Evolutionary conservation across 768 basidiomycete genomes (phyloP), one percentile per base, ranked within the genome.

Genomic region (Phallus indusiatus): DNA sequence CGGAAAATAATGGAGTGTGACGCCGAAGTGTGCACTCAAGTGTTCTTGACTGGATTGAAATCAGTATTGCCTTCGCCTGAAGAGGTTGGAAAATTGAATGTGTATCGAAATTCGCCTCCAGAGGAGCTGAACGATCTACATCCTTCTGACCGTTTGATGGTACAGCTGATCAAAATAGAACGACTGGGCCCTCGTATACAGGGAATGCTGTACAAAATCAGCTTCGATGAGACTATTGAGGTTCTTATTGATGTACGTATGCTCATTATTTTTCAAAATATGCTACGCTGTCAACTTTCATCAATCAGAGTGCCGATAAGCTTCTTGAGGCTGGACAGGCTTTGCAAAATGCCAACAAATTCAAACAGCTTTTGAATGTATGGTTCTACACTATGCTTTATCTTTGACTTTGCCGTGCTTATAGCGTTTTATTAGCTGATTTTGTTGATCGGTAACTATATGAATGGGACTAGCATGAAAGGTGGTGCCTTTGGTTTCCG

Each of bases 401-500:
- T 50, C 21, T 11, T 55, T 51, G 36, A 21, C 37, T 56, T 12
- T 35, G 34, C 24, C 18, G 18, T 54, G 3, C 12, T 36, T 52
- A 28, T 48, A 16, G 47, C 22, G 50, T 53, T 59, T 33, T 3
- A 17, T 5, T 55, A 86, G 87, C 81, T 99, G 47, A 96, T 98
- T 63, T 84, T 99, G 14, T 79, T 94, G 65, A 83, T 99, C 64
- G 95, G 95, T 47, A 99, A 99, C 70, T 99, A 93, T 71, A 94
- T 98, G 86, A 99, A 99, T 68, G 92, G 94, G 6, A 88, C 92
- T 55, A 93, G 94, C 56, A 81, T 92, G 66, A 96, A 95, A 70
- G 95, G 95, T 57, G 94, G 94, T 34, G 96, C 96, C 1, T 95
- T 90, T 65, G 95, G 95, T 60, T 99, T 99, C 81, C 84, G 89